Evolutionary conservation across 176 grass and related monocot species (phyloP), one percentile per base, ranked within the genome.

Genomic region (Ananas comosus): DNA sequence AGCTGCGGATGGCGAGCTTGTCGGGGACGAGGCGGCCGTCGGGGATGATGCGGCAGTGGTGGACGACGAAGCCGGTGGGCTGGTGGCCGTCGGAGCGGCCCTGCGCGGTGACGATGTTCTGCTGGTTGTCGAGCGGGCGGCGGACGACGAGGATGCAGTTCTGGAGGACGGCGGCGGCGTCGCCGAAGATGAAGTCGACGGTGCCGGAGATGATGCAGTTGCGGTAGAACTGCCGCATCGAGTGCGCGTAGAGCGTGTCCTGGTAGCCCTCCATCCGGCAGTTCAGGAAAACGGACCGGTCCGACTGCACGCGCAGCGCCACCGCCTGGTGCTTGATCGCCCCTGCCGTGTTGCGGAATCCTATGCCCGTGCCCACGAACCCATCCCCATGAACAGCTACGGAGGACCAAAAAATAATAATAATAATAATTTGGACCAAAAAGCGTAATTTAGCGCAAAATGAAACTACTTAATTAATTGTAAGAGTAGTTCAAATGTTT

Each of bases 201-300:
- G 93, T 96, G 59, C 89, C 93, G 4, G 79, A 12, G 79, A 96
- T 85, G 76, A 81, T 10, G 73, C 93, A 96, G 79, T 82, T 82
- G 77, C 93, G 89, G 79, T 96, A 96, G 79, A 85, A 96, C 83
- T 96, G 93, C 0, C 79, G 66, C 68, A 86, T 85, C 67, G 83
- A 87, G 73, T 92, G 89, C 74, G 88, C 89, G 80, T 92, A 96
- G 0, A 96, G 83, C n/a, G 93, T 96, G 81, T 96, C 93, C 75
- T 96, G 93, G 70, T 85, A 92, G 27, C 71, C 93, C n/a, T 89
- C 88, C 85, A 96, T 89, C 13, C 74, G 53, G 79, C 93, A 92
- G 76, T 87, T 92, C 64, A 92, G 86, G 83, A 96, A 96, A 79
- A 96, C 83, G 51, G 89, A 64, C 54, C 64, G 83, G 72, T 96